phyloP scores from a whole-genome alignment of 75 land plant genomes.

The Cupressus sempervirens region DNA sequence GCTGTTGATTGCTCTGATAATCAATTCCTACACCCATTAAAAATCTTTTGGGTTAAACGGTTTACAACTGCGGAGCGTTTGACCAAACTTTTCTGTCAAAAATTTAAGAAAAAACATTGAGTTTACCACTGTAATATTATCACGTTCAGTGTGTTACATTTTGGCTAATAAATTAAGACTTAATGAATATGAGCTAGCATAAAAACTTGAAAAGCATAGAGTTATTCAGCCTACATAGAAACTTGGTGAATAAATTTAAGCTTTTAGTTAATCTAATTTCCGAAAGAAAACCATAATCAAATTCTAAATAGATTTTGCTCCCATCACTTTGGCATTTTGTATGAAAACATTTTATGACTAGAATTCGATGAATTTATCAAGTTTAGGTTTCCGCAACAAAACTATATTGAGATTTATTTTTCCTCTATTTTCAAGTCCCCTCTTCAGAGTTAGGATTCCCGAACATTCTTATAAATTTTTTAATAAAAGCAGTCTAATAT shows the following conservation, averaged over 20 bases:
- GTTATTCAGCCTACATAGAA: no score
- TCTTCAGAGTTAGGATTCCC: no score
- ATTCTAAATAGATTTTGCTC: no score
- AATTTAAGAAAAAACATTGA: not conserved
- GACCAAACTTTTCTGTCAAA: not conserved
- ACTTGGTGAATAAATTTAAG: no score
- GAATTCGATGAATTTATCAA: not conserved
- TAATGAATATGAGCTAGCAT: not conserved
- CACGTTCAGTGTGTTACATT: not conserved
- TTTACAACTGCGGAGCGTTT: not conserved
- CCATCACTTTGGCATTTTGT: not conserved
- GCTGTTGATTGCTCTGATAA: constrained; percentile 36
- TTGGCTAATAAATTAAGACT: not conserved
- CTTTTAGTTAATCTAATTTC: no score
- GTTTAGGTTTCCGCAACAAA: not conserved
- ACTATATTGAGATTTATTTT: no score
- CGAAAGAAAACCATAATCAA: no score
- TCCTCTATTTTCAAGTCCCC: no score
- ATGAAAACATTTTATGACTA: not conserved
- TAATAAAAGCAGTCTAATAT: no score
- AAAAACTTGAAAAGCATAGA: no score
- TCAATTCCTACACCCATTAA: constrained; percentile 30
- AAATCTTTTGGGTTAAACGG: not conserved
- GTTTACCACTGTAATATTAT: not conserved
- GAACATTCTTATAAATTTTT: no score